These are phyloP conservation scores for Mucor irregularis DNA, from an alignment of 371 early-diverging fungal species.

Conservation along the genomic window DNA sequence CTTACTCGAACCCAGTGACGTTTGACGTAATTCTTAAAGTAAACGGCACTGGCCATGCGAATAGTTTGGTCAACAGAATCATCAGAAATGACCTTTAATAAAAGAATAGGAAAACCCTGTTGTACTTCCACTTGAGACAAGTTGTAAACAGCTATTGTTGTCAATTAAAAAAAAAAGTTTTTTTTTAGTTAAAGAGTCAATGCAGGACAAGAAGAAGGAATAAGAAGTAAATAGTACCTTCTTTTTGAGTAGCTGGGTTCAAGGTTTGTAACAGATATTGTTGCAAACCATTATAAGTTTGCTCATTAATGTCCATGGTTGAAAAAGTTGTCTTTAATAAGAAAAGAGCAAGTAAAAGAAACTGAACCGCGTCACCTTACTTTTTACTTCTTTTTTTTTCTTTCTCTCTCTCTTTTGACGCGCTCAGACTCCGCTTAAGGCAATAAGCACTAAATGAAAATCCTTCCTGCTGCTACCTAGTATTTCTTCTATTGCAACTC, in stretches of 20 bases:
- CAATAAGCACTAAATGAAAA: neutral
- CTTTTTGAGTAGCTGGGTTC: constrained; percentile 72
- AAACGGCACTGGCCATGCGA: constrained; percentile 83
- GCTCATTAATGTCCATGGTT: constrained; percentile 57
- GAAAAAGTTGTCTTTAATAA: neutral
- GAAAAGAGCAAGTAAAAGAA: neutral
- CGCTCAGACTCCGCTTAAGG: too few relatives aligned
- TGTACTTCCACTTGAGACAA: constrained; percentile 64
- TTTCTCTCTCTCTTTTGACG: neutral
- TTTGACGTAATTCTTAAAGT: constrained; percentile 94
- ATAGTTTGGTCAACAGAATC: constrained; percentile 55
- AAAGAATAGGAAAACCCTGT: constrained; percentile 72
- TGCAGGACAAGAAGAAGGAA: neutral
- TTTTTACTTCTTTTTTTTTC: neutral
- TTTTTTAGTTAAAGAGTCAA: too few relatives aligned
- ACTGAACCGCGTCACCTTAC: constrained; percentile 1
- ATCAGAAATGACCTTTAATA: constrained; percentile 72
- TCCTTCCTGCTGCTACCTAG: too few relatives aligned
- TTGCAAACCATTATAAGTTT: constrained; percentile 63
- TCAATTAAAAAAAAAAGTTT: neutral
- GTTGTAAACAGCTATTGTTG: constrained; percentile 61
- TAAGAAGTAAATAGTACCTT: constrained; percentile 51
- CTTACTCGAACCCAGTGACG: constrained; percentile 83
- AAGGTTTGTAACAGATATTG: constrained; percentile 76
- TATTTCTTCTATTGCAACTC: too few relatives aligned